phyloP scores from a whole-genome alignment of 75 land plant genomes.

The Cunninghamia lanceolata region DNA sequence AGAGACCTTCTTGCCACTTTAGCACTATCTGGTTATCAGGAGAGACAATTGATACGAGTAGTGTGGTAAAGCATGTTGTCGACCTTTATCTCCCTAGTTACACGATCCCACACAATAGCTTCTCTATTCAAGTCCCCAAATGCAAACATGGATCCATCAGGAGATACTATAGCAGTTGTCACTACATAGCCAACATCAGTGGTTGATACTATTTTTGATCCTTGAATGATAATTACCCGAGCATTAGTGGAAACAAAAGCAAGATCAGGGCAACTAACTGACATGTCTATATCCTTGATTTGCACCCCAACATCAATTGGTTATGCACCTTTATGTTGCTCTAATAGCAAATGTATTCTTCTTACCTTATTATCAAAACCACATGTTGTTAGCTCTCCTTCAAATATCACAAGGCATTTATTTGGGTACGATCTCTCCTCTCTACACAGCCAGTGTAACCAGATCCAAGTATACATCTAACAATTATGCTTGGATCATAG shows the following conservation, averaged over 20 bases:
- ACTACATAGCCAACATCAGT: slow-evolving; percentile 60
- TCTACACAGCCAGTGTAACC: slow-evolving; percentile 70
- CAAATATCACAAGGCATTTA: slow-evolving; percentile 66
- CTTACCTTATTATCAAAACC: too few relatives aligned
- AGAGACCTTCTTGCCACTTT: slow-evolving; percentile 90
- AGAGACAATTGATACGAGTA: slow-evolving; percentile 79
- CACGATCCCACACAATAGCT: slow-evolving; percentile 92
- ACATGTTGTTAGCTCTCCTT: slow-evolving; percentile 51
- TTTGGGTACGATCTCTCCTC: slow-evolving; percentile 56
- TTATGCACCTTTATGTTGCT: slow-evolving; percentile 57
- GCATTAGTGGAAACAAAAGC: slow-evolving; percentile 65
- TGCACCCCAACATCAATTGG: slow-evolving; percentile 65
- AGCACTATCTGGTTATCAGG: slow-evolving; percentile 84
- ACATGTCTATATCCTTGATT: slow-evolving; percentile 65
- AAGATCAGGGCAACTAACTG: slow-evolving; percentile 45
- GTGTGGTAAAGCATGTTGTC: too few relatives aligned
- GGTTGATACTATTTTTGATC: slow-evolving; percentile 49
- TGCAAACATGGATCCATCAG: slow-evolving; percentile 94
- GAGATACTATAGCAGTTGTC: slow-evolving; percentile 74
- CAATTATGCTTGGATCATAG: slow-evolving; percentile 84
- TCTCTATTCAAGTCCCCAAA: slow-evolving; percentile 88
- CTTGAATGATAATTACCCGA: slow-evolving; percentile 63
- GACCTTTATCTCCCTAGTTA: slow-evolving; percentile 69
- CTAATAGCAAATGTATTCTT: slow-evolving; percentile 53
- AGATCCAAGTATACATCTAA: slow-evolving; percentile 79